Conservation (phyloP, 768 basidiomycete species). For the Clavulina sp. region DNA sequence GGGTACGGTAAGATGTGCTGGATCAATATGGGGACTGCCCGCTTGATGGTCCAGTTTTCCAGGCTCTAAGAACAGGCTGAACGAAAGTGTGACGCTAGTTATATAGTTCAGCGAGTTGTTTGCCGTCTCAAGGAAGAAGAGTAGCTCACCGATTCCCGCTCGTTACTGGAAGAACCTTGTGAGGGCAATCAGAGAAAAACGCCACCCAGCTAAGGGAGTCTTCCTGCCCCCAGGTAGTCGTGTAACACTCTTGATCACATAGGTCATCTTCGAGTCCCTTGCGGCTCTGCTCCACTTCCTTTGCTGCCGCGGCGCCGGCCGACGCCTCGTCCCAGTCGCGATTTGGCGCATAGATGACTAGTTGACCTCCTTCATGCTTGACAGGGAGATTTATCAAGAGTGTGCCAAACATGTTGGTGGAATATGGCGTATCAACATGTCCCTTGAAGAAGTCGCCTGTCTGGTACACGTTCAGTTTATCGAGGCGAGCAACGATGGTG, state of each 20-base stretch:
- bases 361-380: slow-evolving; percentile 8
- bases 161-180: slow-evolving; percentile 27
- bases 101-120: not conserved
- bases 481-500: not conserved
- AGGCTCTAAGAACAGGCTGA: not conserved
- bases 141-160: slow-evolving; percentile 21
- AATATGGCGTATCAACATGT: not conserved
- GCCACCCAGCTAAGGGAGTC: slow-evolving; percentile 21
- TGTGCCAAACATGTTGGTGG: not conserved
- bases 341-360: slow-evolving; percentile 20
- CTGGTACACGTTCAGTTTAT: slow-evolving; percentile 9
- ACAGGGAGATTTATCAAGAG: not conserved
- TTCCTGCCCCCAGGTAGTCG: not conserved
- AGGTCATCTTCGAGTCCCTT: no score
- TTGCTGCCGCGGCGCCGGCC: not conserved
- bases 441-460: slow-evolving; percentile 6
- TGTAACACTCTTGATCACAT: slow-evolving; percentile 1
- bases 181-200: slow-evolving; percentile 29
- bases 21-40: not conserved
- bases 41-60: not conserved
- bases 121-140: not conserved
- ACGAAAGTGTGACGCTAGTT: not conserved
- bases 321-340: not conserved
- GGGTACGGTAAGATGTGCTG: not conserved
- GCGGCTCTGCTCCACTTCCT: no score